Percentiles rank a stretch among this genome's conserved stretches.
phyloP scores from a whole-genome alignment of 148 eudicot species.

The Diospyros kaki region DNA sequence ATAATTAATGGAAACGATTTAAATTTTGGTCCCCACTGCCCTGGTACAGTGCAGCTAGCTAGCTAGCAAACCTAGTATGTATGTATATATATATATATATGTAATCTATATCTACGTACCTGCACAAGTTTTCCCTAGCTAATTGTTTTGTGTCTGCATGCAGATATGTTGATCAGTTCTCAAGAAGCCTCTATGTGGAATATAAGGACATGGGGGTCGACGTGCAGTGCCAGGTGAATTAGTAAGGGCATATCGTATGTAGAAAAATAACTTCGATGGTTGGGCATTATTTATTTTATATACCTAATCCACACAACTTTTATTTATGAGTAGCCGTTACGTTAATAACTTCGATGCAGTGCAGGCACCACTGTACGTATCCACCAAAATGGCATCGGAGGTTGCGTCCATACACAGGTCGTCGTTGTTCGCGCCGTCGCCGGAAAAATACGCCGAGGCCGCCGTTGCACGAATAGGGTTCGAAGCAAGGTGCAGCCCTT shows the following conservation, averaged over 20 bases:
- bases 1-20: no score
- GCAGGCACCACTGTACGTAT: constrained; percentile 56
- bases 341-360: background rate
- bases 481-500: constrained; percentile 43
- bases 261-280: background rate
- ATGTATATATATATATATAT: background rate
- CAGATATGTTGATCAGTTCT: constrained; percentile 61
- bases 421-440: constrained; percentile 44
- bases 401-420: constrained; percentile 32
- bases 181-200: constrained; percentile 58
- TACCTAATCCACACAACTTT: background rate
- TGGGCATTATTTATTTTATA: background rate
- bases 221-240: constrained; percentile 67
- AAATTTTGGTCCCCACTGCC: no score
- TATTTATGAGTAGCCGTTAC: background rate
- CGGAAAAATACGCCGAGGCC: constrained; percentile 35
- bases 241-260: background rate
- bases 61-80: no score
- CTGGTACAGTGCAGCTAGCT: no score
- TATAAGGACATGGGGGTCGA: constrained; percentile 55
- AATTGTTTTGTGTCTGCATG: background rate
- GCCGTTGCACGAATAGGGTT: constrained; percentile 43
- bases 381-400: constrained; percentile 47
- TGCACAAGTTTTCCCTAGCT: background rate
- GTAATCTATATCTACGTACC: no score